Evolutionary conservation across 768 basidiomycete genomes (phyloP).

Genomic region (Kwoniella dendrophila): DNA sequence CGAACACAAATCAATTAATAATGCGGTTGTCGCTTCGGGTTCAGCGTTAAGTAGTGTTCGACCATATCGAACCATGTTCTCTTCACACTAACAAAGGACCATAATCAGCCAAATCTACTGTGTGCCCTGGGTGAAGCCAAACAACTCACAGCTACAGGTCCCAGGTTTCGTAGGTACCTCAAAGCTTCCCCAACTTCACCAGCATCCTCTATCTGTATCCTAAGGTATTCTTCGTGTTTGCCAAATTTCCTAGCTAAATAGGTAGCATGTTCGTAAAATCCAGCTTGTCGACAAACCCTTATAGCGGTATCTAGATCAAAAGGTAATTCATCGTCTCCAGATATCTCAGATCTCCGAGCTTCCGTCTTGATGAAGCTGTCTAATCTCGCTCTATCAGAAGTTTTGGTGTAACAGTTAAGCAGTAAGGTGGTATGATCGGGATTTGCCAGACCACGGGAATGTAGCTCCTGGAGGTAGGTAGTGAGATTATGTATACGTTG

Average conservation of each 20-base stretch:
- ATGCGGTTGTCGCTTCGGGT: slow-evolving; percentile 83
- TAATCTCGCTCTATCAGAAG: slow-evolving; percentile 83
- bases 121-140: neutral
- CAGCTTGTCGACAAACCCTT: slow-evolving; percentile 91
- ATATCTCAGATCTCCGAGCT: slow-evolving; percentile 59
- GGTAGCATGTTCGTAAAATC: slow-evolving; percentile 91
- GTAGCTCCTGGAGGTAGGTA: slow-evolving; percentile 92
- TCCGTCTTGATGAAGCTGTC: slow-evolving; percentile 92
- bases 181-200: slow-evolving; percentile 79
- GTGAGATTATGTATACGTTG: slow-evolving; percentile 94
- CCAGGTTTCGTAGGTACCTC: slow-evolving; percentile 74
- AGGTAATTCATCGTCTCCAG: slow-evolving; percentile 72
- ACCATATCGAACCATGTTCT: slow-evolving; percentile 82
- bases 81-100: slow-evolving; percentile 66
- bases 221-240: slow-evolving; percentile 86
- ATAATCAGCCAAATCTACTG: slow-evolving; percentile 3
- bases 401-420: slow-evolving; percentile 95
- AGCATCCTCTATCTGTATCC: slow-evolving; percentile 92
- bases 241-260: slow-evolving; percentile 91
- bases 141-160: slow-evolving; percentile 71
- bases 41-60: slow-evolving; percentile 78
- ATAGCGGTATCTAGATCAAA: slow-evolving; percentile 98
- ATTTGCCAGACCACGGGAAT: slow-evolving; percentile 84
- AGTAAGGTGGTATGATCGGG: slow-evolving; percentile 95
- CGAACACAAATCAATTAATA: slow-evolving; percentile 90